A percentile compares a stretch with the other conserved stretches of the same genome.
Conservation (phyloP, 2,329 filamentous ascomycete species). For the Furcasterigmium sp. region DNA sequence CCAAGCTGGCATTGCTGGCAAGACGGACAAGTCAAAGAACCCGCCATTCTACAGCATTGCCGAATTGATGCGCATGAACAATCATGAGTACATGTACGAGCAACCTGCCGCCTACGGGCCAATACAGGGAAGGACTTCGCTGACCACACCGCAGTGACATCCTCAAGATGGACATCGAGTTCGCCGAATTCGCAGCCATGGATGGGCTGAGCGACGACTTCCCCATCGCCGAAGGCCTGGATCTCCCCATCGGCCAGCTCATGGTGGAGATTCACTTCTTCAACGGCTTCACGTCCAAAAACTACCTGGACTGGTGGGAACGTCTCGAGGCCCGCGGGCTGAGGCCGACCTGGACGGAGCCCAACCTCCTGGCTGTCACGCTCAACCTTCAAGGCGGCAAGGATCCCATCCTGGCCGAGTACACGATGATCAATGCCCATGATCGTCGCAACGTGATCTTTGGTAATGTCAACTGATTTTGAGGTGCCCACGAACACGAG, state of each 20-base stretch:
- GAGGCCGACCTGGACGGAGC: slow-evolving; percentile 18
- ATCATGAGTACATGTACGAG: slow-evolving; percentile 27
- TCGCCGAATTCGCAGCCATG: slow-evolving; percentile 25
- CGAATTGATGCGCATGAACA: slow-evolving; percentile 30
- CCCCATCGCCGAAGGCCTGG: slow-evolving; percentile 2
- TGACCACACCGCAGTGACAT: slow-evolving; percentile 23
- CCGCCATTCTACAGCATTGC: slow-evolving; percentile 27
- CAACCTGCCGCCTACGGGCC: no score
- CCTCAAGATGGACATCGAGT: slow-evolving; percentile 34
- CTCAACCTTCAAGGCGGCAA: slow-evolving; percentile 7
- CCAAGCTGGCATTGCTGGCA: slow-evolving; percentile 22
- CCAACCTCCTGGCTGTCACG: slow-evolving; percentile 15
- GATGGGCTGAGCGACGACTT: slow-evolving; percentile 17
- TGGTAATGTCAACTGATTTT: slow-evolving; percentile 2
- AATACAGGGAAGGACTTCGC: no score
- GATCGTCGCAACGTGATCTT: slow-evolving; percentile 11
- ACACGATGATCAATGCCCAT: slow-evolving; percentile 16
- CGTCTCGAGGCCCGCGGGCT: slow-evolving; percentile 15
- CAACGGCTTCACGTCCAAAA: slow-evolving; percentile 5
- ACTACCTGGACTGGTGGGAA: slow-evolving; percentile 17
- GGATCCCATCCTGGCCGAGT: slow-evolving; percentile 14
- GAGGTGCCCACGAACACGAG: no score
- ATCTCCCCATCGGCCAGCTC: slow-evolving; percentile 14
- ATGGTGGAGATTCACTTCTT: slow-evolving; percentile 15
- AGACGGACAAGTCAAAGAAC: slow-evolving; percentile 15